Base-by-base conservation (phyloP, 2,329 filamentous ascomycete genomes). In the Sarocladium brachiariae region DNA sequence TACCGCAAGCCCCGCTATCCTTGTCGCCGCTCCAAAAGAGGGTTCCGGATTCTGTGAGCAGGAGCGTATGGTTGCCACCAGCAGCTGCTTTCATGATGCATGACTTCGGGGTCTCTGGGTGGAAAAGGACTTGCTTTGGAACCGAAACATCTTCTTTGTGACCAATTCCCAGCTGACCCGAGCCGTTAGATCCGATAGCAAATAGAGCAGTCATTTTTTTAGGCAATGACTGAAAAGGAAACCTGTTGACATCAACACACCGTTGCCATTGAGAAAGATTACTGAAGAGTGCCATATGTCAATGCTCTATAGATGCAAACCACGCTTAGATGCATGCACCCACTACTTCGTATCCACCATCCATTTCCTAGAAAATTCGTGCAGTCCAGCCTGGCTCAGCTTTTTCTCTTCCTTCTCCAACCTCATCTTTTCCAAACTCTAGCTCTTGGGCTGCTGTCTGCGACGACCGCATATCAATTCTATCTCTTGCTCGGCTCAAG, bases 51-150 rank as follows among this genome's bases (percentile, higher is more conserved):
- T 71, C 61, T n/a, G 77, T 80, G 10, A 90, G 71, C 9, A 95
- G 64, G 3, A 96, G 69, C 0, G 89, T 95, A 65, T 96, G 92
- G 61, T 96, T 96, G 1, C 91, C 91, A 3, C 92, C 92, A 7
- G 88, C 74, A 18, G 70, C 70, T 9, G 76, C 64, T 37, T 63
- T 65, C 49, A 62, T 57, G 51, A 75, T 63, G 23, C 64, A 60
- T 13, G 69, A 63, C 24, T 60, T 57, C 31, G 67, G 62, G 47
- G 62, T 59, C 13, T 65, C 62, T 2, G 70, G 65, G 5, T 70
- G 62, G 63, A 88, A 86, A n/a, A 77, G 58, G 55, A 80, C 82
- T 54, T 70, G 72, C 55, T 83, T 80, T 2, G 86, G 84, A 0
- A 79, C 71, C 1, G 83, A 84, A 45, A 87, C 80, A 59, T 90